A percentile compares a stretch with the other conserved stretches of the same genome.
These are phyloP conservation scores for Penium margaritaceum DNA, from an alignment of 139 green algal species.

Conservation along the genomic window DNA sequence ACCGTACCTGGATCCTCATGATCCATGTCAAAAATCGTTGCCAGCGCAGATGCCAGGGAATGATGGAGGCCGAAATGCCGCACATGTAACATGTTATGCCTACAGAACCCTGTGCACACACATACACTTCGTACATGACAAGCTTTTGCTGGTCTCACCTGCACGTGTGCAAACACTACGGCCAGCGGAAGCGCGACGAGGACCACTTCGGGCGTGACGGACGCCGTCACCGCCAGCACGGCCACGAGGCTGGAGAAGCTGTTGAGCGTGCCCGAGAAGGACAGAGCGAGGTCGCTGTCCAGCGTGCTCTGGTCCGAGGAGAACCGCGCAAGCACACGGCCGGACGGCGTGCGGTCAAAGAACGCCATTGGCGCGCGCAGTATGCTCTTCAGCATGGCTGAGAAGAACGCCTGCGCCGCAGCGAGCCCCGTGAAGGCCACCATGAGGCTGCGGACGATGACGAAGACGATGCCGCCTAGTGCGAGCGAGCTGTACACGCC, in stretches of 20 bases:
- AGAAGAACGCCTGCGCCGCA: constrained; percentile 28
- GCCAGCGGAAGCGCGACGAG: neutral
- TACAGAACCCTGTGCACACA: no score
- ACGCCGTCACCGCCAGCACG: constrained; percentile 3
- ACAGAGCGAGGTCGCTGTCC: constrained; percentile 4
- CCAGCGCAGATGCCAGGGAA: no score
- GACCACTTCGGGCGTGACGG: neutral
- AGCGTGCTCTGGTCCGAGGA: neutral
- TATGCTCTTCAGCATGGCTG: constrained; percentile 15
- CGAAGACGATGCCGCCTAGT: constrained; percentile 17
- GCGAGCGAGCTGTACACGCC: constrained; percentile 16
- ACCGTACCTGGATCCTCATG: no score
- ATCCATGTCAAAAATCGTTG: no score
- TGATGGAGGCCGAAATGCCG: no score
- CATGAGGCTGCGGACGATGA: constrained; percentile 8
- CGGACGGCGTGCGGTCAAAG: constrained; percentile 82
- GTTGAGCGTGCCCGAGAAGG: neutral
- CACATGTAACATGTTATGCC: no score
- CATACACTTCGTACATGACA: no score
- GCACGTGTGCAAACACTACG: neutral
- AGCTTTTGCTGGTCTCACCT: no score
- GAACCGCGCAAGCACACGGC: constrained; percentile 66
- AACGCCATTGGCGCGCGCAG: constrained; percentile 70
- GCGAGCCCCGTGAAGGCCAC: constrained; percentile 9
- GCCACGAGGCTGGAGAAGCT: neutral